Base-by-base conservation (phyloP, 2,329 filamentous ascomycete genomes). In the Dothiorella sarmentorum region DNA sequence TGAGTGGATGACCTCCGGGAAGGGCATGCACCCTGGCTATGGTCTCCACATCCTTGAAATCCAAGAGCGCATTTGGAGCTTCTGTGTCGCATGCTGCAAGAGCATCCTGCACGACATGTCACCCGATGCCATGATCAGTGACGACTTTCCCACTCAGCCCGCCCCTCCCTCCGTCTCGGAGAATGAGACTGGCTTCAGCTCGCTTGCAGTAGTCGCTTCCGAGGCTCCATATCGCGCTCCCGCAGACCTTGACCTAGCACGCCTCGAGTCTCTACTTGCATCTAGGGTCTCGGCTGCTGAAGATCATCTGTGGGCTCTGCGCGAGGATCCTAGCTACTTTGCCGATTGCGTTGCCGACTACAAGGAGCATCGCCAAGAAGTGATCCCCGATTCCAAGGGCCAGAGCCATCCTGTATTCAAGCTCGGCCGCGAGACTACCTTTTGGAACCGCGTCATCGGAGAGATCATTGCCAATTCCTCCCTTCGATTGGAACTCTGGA, bases 241-340 rank as follows among this genome's bases (percentile, higher is more conserved):
- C 1, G 70, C 73, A 0, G 63, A 66, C 2, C 66, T 84, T 0
- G 75, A 85, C 61, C 67, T 85, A 1, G 61, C 49, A 0, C 73
- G 75, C 0, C 69, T 86, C 0, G 69, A 75, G 37, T 65, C 69
- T 1, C 63, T 85, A 3, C 68, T 83, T 0, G 66, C 65, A 2
- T 78, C 79, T 0, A 76, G 72, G 60, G 63, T 63, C 0, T 64
- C 71, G 0, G 73, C 73, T 3, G 75, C 76, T 0, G 76, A 82
- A 57, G 82, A 86, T 66, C 80, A 85, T 62, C 42, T 85, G 0
- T 82, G 77, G 76, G 64, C 75, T 0, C 69, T 87, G 2, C 75
- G 83, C 7, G 83, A 87, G 63, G 84, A 87, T 64, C 83, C 83
- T 0, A 69, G 69, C 0, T 85, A 85, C 67, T 86, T 85, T 61